Base-by-base conservation (phyloP, 2,329 filamentous ascomycete genomes). In the Plenodomus lindquistii region DNA sequence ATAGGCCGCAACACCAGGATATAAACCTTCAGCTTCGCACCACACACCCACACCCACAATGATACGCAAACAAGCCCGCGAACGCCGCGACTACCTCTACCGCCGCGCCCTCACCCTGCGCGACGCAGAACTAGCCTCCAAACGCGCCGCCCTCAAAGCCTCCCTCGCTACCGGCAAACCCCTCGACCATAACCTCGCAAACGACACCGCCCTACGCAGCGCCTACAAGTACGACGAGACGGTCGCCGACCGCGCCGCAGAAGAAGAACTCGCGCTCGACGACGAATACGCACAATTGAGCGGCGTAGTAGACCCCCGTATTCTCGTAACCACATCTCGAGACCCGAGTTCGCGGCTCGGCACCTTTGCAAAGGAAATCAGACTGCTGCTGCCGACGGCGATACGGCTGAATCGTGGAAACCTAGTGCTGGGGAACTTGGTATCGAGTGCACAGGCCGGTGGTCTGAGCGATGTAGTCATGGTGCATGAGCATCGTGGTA, bases 181-280 rank as follows among this genome's bases (percentile, higher is more conserved):
- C 8, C 77, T 96, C 40, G 88, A 93, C 60, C 84, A 88, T 19
- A 79, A 82, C 29, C 89, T 97, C 58, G 91, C 92, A 46, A 88
- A 96, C 66, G 93, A 99, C 75, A 91, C 90, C 73, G 71, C 82
- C 22, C 76, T 99, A 46, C 84, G 92, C 37, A 86, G 89, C 67
- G 91, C 97, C 70, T 97, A 88, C 76, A 91, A 92, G 68, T 99
- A 93, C 71, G 94, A 99, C 69, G 93, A 97, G 73, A 89, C 90
- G 3, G 78, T 84, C 19, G 81, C 82, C 18, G 88, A 91, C 61
- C 76, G 85, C 45, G 85, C 80, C 2, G 77, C 79, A 2, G 81
- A 89, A 48, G 86, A 91, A 48, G 81, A 87, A 69, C 74, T 91
- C 16, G 87, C 89, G 46, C 75, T 95, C 17, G 90, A 95, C 67